A percentile compares a stretch with the other conserved stretches of the same genome.
phyloP scores from a whole-genome alignment of 2,329 filamentous ascomycete species.

The Fusarium falciforme region DNA sequence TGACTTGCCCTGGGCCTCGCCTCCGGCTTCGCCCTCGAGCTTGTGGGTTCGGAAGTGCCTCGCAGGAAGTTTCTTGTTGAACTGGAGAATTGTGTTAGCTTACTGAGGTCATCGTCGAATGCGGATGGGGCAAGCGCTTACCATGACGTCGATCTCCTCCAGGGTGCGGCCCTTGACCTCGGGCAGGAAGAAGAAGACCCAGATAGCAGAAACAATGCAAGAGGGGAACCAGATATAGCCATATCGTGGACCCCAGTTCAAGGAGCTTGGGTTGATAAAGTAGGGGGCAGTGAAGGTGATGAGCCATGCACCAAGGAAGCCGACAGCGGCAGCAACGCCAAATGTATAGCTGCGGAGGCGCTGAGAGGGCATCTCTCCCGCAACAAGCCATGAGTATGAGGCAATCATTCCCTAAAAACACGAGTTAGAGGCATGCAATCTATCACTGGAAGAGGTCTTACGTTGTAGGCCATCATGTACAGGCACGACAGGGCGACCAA shows the following conservation, averaged over 20 bases:
- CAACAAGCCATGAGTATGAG: conserved; percentile 39
- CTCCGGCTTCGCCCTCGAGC: background rate
- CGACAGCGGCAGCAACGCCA: conserved; percentile 30
- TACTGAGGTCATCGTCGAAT: accelerated
- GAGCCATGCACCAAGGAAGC: conserved; percentile 37
- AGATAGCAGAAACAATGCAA: conserved; percentile 29
- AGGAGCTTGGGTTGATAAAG: conserved; percentile 37
- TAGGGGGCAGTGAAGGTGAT: conserved; percentile 40
- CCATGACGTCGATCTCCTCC: conserved; percentile 39
- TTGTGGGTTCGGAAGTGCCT: conserved; percentile 30
- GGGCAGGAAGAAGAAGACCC: conserved; percentile 38
- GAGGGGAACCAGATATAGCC: conserved; percentile 41
- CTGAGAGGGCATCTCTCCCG: conserved; percentile 37
- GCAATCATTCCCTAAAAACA: conserved; percentile 36
- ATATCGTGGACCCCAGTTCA: conserved; percentile 41
- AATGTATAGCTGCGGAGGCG: conserved; percentile 40
- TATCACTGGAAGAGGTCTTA: background rate
- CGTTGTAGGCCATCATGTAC: conserved; percentile 39
- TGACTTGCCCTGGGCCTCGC: conserved; percentile 5
- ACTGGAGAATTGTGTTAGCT: conserved; percentile 9
- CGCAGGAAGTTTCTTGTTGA: conserved; percentile 27
- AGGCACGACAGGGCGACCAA: conserved; percentile 37
- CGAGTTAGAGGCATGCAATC: accelerated
- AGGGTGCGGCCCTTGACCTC: conserved; percentile 37
- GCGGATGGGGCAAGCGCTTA: background rate